These are phyloP conservation scores for Albifimbria verrucaria DNA, from an alignment of 2,329 filamentous ascomycete species.

Conservation along the genomic window DNA sequence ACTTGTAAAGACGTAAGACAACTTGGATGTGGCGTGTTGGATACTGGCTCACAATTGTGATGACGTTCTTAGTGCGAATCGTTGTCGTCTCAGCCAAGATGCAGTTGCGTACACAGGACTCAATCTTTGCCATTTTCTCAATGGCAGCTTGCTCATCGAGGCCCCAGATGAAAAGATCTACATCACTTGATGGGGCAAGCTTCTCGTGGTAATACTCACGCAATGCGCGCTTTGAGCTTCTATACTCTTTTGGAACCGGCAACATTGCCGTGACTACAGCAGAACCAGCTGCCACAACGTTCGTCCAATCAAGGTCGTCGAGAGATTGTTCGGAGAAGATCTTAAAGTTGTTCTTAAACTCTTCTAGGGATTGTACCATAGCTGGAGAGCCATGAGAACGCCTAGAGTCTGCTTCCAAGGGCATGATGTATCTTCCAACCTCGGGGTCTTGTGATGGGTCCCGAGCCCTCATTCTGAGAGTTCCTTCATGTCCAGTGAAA, in stretches of 20 bases:
- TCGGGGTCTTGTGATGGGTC: not conserved
- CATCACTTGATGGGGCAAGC: not conserved
- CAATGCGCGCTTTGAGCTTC: not conserved
- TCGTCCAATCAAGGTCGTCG: not conserved
- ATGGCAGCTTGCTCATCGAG: not conserved
- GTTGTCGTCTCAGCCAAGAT: not conserved
- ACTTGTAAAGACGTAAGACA: not conserved
- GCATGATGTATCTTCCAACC: not conserved
- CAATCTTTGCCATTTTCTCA: not conserved
- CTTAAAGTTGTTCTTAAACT: not conserved
- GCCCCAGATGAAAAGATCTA: not conserved
- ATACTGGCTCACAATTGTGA: not conserved
- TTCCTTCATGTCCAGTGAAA: not conserved
- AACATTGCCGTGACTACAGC: not conserved
- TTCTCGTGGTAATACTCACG: slow-evolving; percentile 1
- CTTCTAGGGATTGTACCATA: not conserved
- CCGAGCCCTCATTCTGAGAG: not conserved
- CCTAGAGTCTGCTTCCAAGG: not conserved
- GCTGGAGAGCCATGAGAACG: not conserved
- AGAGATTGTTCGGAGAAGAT: not conserved
- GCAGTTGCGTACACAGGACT: not conserved
- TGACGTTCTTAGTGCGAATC: not conserved
- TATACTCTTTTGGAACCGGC: not conserved
- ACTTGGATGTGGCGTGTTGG: not conserved
- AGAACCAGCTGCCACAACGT: not conserved